A percentile compares a stretch with the other conserved stretches of the same genome.
These are phyloP conservation scores for Saccharomyces hybrid DNA, from an alignment of 1,139 yeast species.

Conservation along the genomic window DNA sequence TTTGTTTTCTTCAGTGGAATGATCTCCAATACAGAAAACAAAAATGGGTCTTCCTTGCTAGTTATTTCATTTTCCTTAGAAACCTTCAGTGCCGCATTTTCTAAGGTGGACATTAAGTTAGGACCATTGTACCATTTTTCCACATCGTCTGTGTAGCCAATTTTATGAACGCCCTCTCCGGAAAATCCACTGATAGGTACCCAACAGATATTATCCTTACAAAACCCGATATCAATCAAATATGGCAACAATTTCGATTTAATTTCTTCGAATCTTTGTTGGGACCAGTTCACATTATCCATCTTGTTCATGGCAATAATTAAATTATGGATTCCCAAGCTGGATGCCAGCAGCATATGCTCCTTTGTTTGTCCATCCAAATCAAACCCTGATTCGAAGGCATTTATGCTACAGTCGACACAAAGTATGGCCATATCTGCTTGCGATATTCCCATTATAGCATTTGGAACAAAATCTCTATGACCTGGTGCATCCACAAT, in stretches of 20 bases:
- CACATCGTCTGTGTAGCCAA: slow-evolving; percentile 24
- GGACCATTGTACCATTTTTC: slow-evolving; percentile 61
- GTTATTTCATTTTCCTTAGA: slow-evolving; percentile 25
- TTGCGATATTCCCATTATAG: slow-evolving; percentile 95
- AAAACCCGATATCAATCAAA: slow-evolving; percentile 59
- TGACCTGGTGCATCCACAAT: slow-evolving; percentile 99
- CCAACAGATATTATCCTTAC: slow-evolving; percentile 44
- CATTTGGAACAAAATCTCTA: slow-evolving; percentile 91
- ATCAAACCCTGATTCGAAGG: slow-evolving; percentile 83
- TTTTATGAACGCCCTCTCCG: slow-evolving; percentile 68
- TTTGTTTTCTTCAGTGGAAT: slow-evolving; percentile 19
- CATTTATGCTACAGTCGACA: slow-evolving; percentile 68
- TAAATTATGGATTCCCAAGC: slow-evolving; percentile 69
- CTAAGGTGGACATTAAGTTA: slow-evolving; percentile 55
- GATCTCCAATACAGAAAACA: slow-evolving; percentile 38
- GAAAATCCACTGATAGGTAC: slow-evolving; percentile 82
- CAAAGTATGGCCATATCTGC: slow-evolving; percentile 50
- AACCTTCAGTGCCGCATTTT: slow-evolving; percentile 28
- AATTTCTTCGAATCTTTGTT: slow-evolving; percentile 58
- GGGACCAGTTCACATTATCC: slow-evolving; percentile 68
- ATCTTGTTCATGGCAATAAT: slow-evolving; percentile 83
- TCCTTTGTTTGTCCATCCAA: slow-evolving; percentile 92
- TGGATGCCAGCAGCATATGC: slow-evolving; percentile 77
- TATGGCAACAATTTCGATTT: slow-evolving; percentile 50
- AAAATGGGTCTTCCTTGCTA: slow-evolving; percentile 30